Conservation (phyloP, 2,329 filamentous ascomycete genomes). For the Diaporthe eres region DNA sequence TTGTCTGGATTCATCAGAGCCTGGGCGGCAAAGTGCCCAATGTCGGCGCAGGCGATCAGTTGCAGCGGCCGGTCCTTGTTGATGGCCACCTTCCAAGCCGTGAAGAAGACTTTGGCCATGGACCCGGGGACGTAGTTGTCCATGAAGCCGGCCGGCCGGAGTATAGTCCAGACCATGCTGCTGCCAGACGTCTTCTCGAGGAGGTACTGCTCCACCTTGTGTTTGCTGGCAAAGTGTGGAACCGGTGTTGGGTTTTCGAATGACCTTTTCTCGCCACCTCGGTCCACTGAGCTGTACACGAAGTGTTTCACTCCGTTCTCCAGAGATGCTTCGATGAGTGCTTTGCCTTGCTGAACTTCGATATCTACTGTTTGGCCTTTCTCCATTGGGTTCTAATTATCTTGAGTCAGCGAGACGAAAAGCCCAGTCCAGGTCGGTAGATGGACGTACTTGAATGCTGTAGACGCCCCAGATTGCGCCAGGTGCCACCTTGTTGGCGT, state of each 20-base stretch:
- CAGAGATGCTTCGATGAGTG: constrained; percentile 61
- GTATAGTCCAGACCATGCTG: constrained; percentile 49
- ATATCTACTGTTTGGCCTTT: constrained; percentile 10
- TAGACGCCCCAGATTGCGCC: constrained; percentile 1
- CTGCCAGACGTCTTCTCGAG: constrained; percentile 52
- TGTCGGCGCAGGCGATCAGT: constrained; percentile 54
- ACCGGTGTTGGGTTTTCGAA: constrained; percentile 65
- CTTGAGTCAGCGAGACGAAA: background rate
- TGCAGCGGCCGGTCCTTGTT: constrained; percentile 52
- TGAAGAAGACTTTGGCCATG: constrained; percentile 50
- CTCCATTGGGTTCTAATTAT: background rate
- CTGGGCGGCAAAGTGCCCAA: constrained; percentile 55
- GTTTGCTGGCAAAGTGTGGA: constrained; percentile 72
- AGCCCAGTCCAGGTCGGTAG: background rate
- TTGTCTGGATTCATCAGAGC: constrained; percentile 51
- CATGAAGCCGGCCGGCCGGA: constrained; percentile 55
- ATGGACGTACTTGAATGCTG: background rate
- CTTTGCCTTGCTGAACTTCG: constrained; percentile 1
- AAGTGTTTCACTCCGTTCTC: constrained; percentile 67
- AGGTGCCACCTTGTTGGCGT: background rate
- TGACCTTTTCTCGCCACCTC: constrained; percentile 68
- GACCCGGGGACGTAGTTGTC: constrained; percentile 54
- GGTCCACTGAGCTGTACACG: constrained; percentile 75
- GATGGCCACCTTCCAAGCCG: constrained; percentile 50
- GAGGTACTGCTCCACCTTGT: constrained; percentile 71